Evolutionary conservation across 257 asterid genomes (phyloP).

Genomic region (Anisodus acutangulus): DNA sequence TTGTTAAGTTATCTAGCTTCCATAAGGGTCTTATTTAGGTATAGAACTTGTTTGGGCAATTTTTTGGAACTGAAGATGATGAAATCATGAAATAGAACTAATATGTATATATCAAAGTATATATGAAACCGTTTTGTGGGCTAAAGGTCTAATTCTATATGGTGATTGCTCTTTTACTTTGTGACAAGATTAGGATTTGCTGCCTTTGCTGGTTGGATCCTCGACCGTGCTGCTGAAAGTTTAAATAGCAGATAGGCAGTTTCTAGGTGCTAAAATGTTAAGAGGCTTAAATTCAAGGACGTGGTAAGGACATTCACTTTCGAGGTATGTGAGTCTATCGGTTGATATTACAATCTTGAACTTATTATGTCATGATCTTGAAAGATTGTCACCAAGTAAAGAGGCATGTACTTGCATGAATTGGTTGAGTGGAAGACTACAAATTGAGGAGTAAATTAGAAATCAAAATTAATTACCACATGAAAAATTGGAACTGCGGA

Average conservation of each 20-base stretch:
- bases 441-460: not conserved
- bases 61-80: not conserved
- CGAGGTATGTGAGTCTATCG: conserved; percentile 17
- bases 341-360: too few relatives aligned
- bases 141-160: conserved; percentile 26
- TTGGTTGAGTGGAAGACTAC: not conserved
- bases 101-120: too few relatives aligned
- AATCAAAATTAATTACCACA: conserved; percentile 60
- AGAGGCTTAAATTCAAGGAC: conserved; percentile 33
- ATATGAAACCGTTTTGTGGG: conserved; percentile 22
- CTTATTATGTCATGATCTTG: too few relatives aligned
- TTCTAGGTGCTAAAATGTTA: conserved; percentile 39
- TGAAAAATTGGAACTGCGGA: conserved; percentile 60
- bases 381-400: too few relatives aligned
- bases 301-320: conserved; percentile 31
- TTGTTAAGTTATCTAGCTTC: too few relatives aligned
- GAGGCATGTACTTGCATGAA: not conserved
- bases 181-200: conserved; percentile 27
- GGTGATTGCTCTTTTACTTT: conserved; percentile 13
- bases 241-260: conserved; percentile 32
- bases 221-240: conserved; percentile 35
- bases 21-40: not conserved
- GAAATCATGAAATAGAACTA: too few relatives aligned
- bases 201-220: conserved; percentile 15
- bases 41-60: not conserved